A percentile compares a stretch with the other conserved stretches of the same genome.
phyloP scores from a whole-genome alignment of 805 yeast species.

The Zygoascus bituminiphila region DNA sequence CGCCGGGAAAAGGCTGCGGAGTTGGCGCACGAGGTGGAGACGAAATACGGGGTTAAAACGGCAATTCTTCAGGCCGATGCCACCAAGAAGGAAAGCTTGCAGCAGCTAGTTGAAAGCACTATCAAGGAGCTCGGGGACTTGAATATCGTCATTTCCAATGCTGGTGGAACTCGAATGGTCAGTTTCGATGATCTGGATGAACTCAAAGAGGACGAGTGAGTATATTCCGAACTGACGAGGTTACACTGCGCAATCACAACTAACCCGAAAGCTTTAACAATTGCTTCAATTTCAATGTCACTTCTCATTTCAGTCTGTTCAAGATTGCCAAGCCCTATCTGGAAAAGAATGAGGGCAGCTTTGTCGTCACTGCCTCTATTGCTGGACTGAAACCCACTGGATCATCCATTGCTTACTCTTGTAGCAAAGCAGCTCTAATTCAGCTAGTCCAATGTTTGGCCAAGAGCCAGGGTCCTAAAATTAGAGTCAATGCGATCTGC shows the following conservation, averaged over 20 bases:
- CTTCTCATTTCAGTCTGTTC: constrained; percentile 29
- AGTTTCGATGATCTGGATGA: constrained; percentile 24
- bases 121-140: constrained; percentile 28
- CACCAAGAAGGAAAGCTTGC: constrained; percentile 15
- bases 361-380: constrained; percentile 33
- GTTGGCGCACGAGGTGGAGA: constrained; percentile 8
- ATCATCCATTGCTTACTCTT: constrained; percentile 32
- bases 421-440: constrained; percentile 28
- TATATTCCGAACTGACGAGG: background rate
- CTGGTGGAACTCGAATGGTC: constrained; percentile 28
- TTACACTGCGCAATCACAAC: too few species aligned
- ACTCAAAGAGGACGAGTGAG: constrained; percentile 20
- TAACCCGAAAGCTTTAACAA: constrained; percentile 22
- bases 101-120: constrained; percentile 25
- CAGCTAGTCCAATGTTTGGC: constrained; percentile 25
- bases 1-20: constrained; percentile 14
- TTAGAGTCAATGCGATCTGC: constrained; percentile 18
- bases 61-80: constrained; percentile 17
- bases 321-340: constrained; percentile 25
- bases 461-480: constrained; percentile 18
- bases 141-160: constrained; percentile 33
- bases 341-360: constrained; percentile 27
- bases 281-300: constrained; percentile 25
- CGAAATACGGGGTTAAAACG: constrained; percentile 9
- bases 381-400: constrained; percentile 29